These are phyloP conservation scores for Eutypella sp. DNA, from an alignment of 2,329 filamentous ascomycete genomes.

Conservation along the genomic window DNA sequence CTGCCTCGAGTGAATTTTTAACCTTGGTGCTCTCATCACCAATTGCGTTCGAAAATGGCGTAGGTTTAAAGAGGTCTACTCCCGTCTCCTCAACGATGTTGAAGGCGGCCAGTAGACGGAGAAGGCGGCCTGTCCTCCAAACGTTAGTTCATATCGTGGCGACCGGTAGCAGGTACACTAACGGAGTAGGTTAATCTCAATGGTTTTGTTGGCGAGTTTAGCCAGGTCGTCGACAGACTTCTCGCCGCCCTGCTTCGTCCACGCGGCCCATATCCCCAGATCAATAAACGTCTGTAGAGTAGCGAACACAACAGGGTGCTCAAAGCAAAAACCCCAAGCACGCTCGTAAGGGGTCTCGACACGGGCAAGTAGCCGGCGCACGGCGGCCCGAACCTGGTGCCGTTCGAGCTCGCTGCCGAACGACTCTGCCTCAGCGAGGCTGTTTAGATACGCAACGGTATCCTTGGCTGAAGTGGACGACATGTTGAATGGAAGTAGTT, in stretches of 20 bases:
- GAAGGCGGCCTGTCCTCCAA: slow-evolving; percentile 15
- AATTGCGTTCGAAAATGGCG: slow-evolving; percentile 25
- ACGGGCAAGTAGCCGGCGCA: slow-evolving; percentile 23
- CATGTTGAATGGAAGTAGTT: background rate
- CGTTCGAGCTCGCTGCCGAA: background rate
- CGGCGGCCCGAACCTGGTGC: slow-evolving; percentile 9
- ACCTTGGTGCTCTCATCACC: slow-evolving; percentile 27
- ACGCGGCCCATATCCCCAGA: slow-evolving; percentile 26
- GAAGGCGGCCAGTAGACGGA: slow-evolving; percentile 26
- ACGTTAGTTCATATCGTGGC: no score
- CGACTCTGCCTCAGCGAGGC: background rate
- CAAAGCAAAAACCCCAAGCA: slow-evolving; percentile 26
- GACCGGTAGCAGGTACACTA: slow-evolving; percentile 8
- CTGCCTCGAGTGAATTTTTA: slow-evolving; percentile 24
- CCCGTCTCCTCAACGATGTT: slow-evolving; percentile 26
- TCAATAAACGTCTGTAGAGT: slow-evolving; percentile 26
- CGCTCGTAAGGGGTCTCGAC: slow-evolving; percentile 29
- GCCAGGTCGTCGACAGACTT: slow-evolving; percentile 25
- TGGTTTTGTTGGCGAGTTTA: slow-evolving; percentile 7
- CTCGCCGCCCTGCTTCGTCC: slow-evolving; percentile 22
- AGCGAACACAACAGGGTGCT: slow-evolving; percentile 24
- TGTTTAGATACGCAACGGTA: background rate
- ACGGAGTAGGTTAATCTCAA: slow-evolving; percentile 26
- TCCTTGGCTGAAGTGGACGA: background rate
- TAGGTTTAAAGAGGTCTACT: slow-evolving; percentile 25